Percentiles rank a stretch among this genome's conserved stretches.
Evolutionary conservation across 768 basidiomycete genomes (phyloP).

Genomic region (Pisolithus microcarpus): DNA sequence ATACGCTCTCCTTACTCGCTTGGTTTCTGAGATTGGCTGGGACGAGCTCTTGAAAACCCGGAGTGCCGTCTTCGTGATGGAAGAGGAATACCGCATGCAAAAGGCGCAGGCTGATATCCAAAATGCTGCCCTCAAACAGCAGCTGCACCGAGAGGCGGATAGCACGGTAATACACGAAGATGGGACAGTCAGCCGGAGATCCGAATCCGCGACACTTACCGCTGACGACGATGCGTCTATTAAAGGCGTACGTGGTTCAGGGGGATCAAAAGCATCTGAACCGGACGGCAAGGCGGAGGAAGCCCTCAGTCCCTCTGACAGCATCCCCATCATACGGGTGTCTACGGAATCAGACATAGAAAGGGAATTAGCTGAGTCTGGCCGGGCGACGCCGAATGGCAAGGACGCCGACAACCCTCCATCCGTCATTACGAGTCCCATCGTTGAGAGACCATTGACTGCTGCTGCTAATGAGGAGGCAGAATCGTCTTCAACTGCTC

Average conservation of each 20-base stretch:
- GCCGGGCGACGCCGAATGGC: conserved; percentile 16
- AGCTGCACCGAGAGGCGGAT: conserved; percentile 24
- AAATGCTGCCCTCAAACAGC: conserved; percentile 19
- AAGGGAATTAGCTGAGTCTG: conserved; percentile 26
- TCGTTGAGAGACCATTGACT: conserved; percentile 37
- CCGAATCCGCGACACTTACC: conserved; percentile 21
- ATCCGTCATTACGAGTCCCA: conserved; percentile 23
- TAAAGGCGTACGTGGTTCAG: conserved; percentile 42
- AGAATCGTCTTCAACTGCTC: conserved; percentile 16
- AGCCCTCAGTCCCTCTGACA: conserved; percentile 3
- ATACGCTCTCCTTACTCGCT: conserved; percentile 80
- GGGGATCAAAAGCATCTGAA: conserved; percentile 22
- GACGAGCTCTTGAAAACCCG: conserved; percentile 95
- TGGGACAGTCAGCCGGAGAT: conserved; percentile 37
- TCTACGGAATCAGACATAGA: conserved; percentile 63
- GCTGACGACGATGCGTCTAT: conserved; percentile 69
- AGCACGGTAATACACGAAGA: conserved; percentile 55
- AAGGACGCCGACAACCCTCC: conserved; percentile 33
- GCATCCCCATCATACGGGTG: conserved; percentile 70
- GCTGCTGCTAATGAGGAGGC: conserved; percentile 33
- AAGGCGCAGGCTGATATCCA: conserved; percentile 74
- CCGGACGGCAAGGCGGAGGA: conserved; percentile 15
- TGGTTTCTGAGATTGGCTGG: conserved; percentile 96
- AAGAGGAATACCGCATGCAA: conserved; percentile 97
- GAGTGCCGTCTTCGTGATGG: conserved; percentile 97